A percentile compares a stretch with the other conserved stretches of the same genome.
phyloP scores from a whole-genome alignment of 805 yeast species.

The Saccharomycopsis schoenii region DNA sequence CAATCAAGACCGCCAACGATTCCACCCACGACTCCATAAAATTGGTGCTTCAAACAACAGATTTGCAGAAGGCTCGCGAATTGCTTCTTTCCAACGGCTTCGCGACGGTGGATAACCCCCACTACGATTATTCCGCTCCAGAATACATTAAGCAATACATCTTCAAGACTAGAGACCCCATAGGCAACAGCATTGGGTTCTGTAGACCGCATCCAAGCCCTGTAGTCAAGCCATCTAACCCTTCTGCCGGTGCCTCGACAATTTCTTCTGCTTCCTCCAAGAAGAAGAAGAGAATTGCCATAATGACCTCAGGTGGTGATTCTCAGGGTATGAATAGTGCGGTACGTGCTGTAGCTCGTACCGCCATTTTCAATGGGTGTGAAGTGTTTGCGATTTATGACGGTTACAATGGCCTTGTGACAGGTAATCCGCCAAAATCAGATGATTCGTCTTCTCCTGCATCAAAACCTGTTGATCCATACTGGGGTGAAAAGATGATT shows the following conservation, averaged over 20 bases:
- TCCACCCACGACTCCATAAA: conserved; percentile 9
- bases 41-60: conserved; percentile 24
- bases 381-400: conserved; percentile 87
- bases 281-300: conserved; percentile 54
- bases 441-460: neutral
- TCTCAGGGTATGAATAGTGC: conserved; percentile 98
- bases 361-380: conserved; percentile 81
- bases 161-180: conserved; percentile 43
- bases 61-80: conserved; percentile 22
- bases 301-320: conserved; percentile 98
- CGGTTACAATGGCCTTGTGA: conserved; percentile 89
- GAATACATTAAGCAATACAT: conserved; percentile 1
- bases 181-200: conserved; percentile 52
- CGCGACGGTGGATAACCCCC: conserved; percentile 7
- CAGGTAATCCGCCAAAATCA: conserved; percentile 47
- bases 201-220: conserved; percentile 36
- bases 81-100: conserved; percentile 3
- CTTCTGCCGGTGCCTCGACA: conserved; percentile 13
- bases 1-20: conserved; percentile 7
- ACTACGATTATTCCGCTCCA: neutral
- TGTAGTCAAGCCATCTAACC: conserved; percentile 22
- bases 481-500: conserved; percentile 32
- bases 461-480: neutral
- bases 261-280: neutral
- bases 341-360: conserved; percentile 89